Conservation (phyloP, 2,329 filamentous ascomycete genomes). For the Aspergillus flavus region DNA sequence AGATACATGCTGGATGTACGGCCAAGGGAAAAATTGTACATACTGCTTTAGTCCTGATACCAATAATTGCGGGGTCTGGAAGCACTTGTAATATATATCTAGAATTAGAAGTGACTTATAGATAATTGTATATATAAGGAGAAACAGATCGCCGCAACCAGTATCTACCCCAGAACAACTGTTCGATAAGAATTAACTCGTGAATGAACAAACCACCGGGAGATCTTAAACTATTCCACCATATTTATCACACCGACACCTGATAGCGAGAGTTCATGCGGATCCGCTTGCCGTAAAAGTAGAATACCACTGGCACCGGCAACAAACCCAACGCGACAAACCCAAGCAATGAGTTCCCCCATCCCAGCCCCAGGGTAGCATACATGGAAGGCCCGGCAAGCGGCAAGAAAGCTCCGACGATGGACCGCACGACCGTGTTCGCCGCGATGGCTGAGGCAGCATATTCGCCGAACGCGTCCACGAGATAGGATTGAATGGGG, state of each 20-base stretch:
- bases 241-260: not conserved
- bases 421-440: slow-evolving; percentile 57
- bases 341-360: slow-evolving; percentile 58
- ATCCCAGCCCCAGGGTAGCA: slow-evolving; percentile 48
- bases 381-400: slow-evolving; percentile 61
- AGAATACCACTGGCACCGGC: slow-evolving; percentile 41
- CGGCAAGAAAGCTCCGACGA: slow-evolving; percentile 62
- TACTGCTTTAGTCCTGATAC: too few species aligned
- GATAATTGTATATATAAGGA: too few species aligned
- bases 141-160: too few species aligned
- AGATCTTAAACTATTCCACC: too few species aligned
- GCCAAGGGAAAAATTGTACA: too few species aligned
- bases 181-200: too few species aligned
- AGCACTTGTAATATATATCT: too few species aligned
- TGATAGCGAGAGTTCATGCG: not conserved
- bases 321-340: slow-evolving; percentile 57
- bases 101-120: too few species aligned
- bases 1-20: too few species aligned
- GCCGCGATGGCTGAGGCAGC: slow-evolving; percentile 57
- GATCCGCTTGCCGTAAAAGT: slow-evolving; percentile 11
- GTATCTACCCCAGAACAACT: too few species aligned
- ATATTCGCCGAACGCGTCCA: slow-evolving; percentile 56
- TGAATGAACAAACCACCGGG: too few species aligned
- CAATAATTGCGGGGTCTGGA: too few species aligned
- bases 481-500: slow-evolving; percentile 55